phyloP scores from a whole-genome alignment of 225 moss, liverwort and hornwort genomes.

The Polytrichum commune region DNA sequence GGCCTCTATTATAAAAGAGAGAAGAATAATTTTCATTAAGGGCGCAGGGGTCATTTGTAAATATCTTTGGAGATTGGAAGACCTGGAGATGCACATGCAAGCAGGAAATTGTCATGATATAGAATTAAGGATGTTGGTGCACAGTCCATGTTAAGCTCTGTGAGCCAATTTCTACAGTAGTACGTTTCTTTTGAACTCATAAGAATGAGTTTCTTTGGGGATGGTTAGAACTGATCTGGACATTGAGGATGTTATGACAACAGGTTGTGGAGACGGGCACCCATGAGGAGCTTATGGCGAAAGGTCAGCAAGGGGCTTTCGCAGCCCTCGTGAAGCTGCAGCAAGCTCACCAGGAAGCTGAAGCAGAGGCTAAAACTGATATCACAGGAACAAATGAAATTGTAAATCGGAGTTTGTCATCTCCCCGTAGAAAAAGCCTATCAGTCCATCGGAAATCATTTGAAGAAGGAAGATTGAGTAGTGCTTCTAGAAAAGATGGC shows the following conservation, averaged over 20 bases:
- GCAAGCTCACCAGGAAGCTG: constrained; percentile 54
- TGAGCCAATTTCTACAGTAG: no score
- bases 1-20: no score
- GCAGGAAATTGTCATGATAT: no score
- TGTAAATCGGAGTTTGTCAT: constrained; percentile 4
- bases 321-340: constrained; percentile 51
- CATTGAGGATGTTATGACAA: not conserved
- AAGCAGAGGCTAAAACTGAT: constrained; percentile 9
- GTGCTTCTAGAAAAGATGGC: constrained; percentile 18
- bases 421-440: constrained; percentile 13
- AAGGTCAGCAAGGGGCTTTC: constrained; percentile 44
- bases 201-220: no score
- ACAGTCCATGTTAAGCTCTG: not conserved
- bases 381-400: constrained; percentile 1
- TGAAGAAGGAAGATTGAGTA: constrained; percentile 22
- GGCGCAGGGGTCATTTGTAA: no score
- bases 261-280: constrained; percentile 54
- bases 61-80: no score
- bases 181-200: no score
- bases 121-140: not conserved
- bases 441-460: constrained; percentile 25
- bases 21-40: no score
- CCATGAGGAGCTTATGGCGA: constrained; percentile 46
- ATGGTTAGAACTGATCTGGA: no score
- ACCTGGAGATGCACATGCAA: no score